phyloP scores from a whole-genome alignment of 495 filamentous ascomycete genomes.

The Pyronema omphalodes region DNA sequence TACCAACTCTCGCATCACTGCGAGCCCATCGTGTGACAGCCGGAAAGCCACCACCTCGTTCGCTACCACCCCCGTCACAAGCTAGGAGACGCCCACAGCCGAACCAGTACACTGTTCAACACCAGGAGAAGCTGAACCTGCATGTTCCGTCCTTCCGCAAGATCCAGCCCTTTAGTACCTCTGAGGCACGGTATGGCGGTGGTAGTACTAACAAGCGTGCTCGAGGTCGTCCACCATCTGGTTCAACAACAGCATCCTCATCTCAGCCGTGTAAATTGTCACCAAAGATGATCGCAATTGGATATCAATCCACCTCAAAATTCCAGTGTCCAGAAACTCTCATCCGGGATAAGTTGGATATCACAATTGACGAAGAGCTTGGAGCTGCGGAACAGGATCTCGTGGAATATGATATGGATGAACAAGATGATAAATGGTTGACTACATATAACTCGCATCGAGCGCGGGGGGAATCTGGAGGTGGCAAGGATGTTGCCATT shows the following conservation, averaged over 20 bases:
- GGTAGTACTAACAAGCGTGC: conserved; percentile 12
- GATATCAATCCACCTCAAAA: conserved; percentile 84
- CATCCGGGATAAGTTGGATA: conserved; percentile 39
- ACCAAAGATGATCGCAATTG: conserved; percentile 78
- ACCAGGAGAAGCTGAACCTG: conserved; percentile 36
- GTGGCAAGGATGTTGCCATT: conserved; percentile 56
- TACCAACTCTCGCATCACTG: conserved; percentile 20
- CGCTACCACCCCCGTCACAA: conserved; percentile 2
- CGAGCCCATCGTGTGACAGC: conserved; percentile 20
- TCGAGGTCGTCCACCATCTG: conserved; percentile 12
- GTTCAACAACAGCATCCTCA: conserved; percentile 5
- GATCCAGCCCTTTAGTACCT: conserved; percentile 20
- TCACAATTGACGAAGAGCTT: conserved; percentile 21
- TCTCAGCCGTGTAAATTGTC: conserved; percentile 37
- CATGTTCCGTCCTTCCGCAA: conserved; percentile 39
- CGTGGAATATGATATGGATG: conserved; percentile 99
- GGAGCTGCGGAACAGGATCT: conserved; percentile 40
- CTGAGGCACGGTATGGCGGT: conserved; percentile 17
- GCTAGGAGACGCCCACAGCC: conserved; percentile 2
- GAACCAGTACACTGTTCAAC: background rate
- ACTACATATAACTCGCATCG: conserved; percentile 63
- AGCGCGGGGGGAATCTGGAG: conserved; percentile 25
- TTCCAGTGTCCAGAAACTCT: conserved; percentile 62
- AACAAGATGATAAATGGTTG: conserved; percentile 94
- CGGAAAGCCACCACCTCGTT: conserved; percentile 13